phyloP scores from a whole-genome alignment of 2,329 filamentous ascomycete genomes.

The Curvularia eragrostidis region DNA sequence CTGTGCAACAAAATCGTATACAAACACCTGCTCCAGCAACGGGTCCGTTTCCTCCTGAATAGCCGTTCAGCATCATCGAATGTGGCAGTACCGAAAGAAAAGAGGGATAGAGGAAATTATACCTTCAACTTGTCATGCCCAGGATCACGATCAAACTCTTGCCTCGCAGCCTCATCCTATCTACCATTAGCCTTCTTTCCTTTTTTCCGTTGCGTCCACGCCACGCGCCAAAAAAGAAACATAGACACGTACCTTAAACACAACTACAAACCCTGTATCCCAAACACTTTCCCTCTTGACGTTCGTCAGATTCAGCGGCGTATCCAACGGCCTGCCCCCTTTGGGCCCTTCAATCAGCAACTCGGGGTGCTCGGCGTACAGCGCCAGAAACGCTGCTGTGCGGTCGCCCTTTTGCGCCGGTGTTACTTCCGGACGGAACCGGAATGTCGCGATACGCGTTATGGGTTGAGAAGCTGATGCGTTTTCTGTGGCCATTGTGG shows the following conservation, averaged over 20 bases:
- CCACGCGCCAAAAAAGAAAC: neutral
- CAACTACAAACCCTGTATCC: conserved; percentile 38
- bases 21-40: conserved; percentile 35
- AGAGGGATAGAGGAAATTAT: conserved; percentile 6
- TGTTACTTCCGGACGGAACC: conserved; percentile 26
- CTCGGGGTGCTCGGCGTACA: conserved; percentile 30
- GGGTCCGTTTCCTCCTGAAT: conserved; percentile 36
- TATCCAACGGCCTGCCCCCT: conserved; percentile 32
- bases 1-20: conserved; percentile 38
- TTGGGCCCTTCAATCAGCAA: conserved; percentile 23
- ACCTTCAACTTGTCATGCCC: conserved; percentile 38
- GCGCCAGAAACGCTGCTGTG: conserved; percentile 30
- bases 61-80: neutral
- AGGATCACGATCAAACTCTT: conserved; percentile 30
- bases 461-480: conserved; percentile 12
- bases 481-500: conserved; percentile 1
- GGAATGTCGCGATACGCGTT: conserved; percentile 35
- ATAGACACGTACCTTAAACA: conserved; percentile 35
- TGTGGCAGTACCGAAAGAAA: neutral
- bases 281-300: conserved; percentile 32
- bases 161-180: conserved; percentile 30
- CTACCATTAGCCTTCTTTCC: neutral
- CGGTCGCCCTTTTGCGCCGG: conserved; percentile 30
- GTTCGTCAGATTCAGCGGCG: conserved; percentile 29
- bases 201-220: no score